phyloP scores from a whole-genome alignment of 345 rosid genomes.

The Hevea brasiliensis region DNA sequence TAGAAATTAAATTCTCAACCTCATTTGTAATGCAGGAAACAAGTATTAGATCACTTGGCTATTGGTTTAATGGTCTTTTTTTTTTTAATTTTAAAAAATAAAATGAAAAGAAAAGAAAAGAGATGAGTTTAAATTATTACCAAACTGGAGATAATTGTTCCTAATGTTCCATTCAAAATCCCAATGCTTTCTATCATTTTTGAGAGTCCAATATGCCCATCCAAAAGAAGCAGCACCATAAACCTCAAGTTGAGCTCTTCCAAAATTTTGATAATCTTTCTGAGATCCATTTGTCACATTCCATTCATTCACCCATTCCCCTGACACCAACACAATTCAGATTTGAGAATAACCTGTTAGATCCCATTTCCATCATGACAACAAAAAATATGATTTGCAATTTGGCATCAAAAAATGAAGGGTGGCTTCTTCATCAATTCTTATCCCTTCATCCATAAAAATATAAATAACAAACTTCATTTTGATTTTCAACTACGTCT shows the following conservation, averaged over 20 bases:
- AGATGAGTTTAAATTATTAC: conserved; percentile 32
- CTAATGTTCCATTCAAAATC: conserved; percentile 75
- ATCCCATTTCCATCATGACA: background rate
- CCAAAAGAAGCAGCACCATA: conserved; percentile 70
- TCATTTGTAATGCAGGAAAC: background rate
- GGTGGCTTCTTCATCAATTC: background rate
- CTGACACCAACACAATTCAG: conserved; percentile 31
- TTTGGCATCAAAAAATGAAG: background rate
- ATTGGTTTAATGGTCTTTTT: background rate
- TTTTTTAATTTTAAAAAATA: too few relatives aligned
- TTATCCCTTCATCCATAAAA: background rate
- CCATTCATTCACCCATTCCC: conserved; percentile 89
- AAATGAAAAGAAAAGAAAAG: background rate
- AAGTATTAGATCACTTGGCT: background rate
- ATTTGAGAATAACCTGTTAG: background rate
- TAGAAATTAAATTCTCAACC: too few relatives aligned
- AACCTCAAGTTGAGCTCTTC: conserved; percentile 61
- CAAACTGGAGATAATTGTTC: conserved; percentile 57
- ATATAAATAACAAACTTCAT: background rate
- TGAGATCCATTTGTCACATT: conserved; percentile 49
- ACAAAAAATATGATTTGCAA: background rate
- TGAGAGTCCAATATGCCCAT: conserved; percentile 76
- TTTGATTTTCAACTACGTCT: background rate
- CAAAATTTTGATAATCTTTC: conserved; percentile 62
- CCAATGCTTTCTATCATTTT: conserved; percentile 72